Percentiles rank a stretch among this genome's conserved stretches.
Evolutionary conservation across 176 grass and related monocot species (phyloP).

Genomic region (Rhynchospora tenuis): DNA sequence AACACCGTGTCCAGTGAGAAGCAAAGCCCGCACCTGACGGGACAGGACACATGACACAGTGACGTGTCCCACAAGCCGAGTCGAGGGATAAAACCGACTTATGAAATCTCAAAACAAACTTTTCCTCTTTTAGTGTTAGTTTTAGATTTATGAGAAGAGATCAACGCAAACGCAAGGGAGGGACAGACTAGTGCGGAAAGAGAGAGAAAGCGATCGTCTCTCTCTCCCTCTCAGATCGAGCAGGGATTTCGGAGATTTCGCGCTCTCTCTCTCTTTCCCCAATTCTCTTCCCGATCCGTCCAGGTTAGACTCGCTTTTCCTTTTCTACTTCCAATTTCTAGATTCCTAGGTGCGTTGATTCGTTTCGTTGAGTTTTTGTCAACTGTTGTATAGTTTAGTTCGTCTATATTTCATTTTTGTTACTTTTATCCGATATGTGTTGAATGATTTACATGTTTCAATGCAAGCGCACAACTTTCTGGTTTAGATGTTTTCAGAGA

Average conservation of each 20-base stretch:
- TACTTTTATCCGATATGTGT: background rate
- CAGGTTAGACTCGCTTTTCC: background rate
- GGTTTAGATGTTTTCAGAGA: background rate
- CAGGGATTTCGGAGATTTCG: slow-evolving; percentile 14
- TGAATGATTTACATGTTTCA: background rate
- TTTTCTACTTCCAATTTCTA: background rate
- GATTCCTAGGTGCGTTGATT: background rate
- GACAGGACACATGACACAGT: background rate
- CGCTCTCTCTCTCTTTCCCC: slow-evolving; percentile 10
- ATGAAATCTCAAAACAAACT: background rate
- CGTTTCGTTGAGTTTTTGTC: background rate
- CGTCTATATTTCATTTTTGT: background rate
- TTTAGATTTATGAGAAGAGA: slow-evolving; percentile 15
- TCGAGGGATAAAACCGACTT: slow-evolving; percentile 8
- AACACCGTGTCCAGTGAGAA: background rate
- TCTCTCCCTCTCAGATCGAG: background rate
- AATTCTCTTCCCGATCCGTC: background rate
- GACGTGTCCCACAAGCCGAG: slow-evolving; percentile 28
- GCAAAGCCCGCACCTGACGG: background rate
- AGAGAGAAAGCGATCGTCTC: slow-evolving; percentile 16
- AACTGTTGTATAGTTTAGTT: background rate
- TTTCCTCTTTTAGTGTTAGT: background rate
- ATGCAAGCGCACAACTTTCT: background rate
- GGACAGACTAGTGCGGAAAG: slow-evolving; percentile 2
- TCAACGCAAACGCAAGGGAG: background rate